Conservation (phyloP, 2,329 filamentous ascomycete genomes). For the Pyrenochaeta sp. region DNA sequence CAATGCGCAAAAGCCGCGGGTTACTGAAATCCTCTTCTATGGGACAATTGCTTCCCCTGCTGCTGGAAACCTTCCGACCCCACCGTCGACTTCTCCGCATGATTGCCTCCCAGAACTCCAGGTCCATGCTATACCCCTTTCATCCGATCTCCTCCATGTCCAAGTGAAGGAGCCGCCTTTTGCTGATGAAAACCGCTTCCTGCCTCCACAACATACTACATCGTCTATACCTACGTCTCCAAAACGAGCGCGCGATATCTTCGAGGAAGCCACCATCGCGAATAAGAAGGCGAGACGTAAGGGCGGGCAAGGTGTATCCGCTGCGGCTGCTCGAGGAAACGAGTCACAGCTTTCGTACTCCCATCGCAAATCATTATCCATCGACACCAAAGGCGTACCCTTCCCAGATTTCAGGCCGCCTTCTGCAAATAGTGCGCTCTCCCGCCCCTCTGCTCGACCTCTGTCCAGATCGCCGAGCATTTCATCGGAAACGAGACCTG, state of each 20-base stretch:
- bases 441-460: slow-evolving; percentile 32
- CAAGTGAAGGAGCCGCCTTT: slow-evolving; percentile 1
- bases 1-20: slow-evolving; percentile 13
- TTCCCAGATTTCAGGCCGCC: slow-evolving; percentile 32
- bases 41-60: slow-evolving; percentile 40
- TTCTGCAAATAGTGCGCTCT: slow-evolving; percentile 30
- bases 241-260: slow-evolving; percentile 56
- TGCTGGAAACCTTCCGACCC: slow-evolving; percentile 36
- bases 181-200: slow-evolving; percentile 41
- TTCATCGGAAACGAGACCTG: slow-evolving; percentile 37
- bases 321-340: slow-evolving; percentile 48
- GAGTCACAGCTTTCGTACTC: slow-evolving; percentile 31
- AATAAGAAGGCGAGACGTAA: slow-evolving; percentile 51
- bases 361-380: slow-evolving; percentile 44
- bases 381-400: slow-evolving; percentile 29
- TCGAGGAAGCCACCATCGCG: slow-evolving; percentile 57
- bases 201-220: slow-evolving; percentile 34
- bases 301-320: slow-evolving; percentile 54
- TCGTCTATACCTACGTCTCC: slow-evolving; percentile 30
- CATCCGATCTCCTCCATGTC: slow-evolving; percentile 48
- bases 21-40: slow-evolving; percentile 58
- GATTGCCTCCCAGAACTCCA: slow-evolving; percentile 35
- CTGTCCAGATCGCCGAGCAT: slow-evolving; percentile 44
- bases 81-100: slow-evolving; percentile 41
- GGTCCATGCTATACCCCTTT: slow-evolving; percentile 53